Evolutionary conservation across 192 early-diverging fungal genomes (phyloP).

Genomic region (Hyaloraphidium curvatum): DNA sequence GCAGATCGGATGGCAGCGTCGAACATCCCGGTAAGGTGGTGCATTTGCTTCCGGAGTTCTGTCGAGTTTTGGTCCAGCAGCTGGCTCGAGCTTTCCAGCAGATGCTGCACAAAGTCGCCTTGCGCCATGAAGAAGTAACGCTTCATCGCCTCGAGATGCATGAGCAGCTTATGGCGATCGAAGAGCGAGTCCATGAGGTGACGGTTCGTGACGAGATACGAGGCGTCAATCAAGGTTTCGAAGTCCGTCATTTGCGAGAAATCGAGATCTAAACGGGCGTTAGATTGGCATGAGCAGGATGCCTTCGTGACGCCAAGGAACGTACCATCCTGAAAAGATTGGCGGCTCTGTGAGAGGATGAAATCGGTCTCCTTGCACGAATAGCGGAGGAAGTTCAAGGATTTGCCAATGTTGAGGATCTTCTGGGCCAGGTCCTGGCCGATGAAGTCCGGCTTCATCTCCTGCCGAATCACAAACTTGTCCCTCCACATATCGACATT

Average conservation of each 20-base stretch:
- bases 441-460: conserved; percentile 81
- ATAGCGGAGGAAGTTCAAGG: conserved; percentile 52
- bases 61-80: neutral
- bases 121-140: conserved; percentile 78
- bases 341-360: no score
- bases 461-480: conserved; percentile 50
- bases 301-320: no score
- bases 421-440: conserved; percentile 54
- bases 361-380: conserved; percentile 19
- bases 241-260: conserved; percentile 11
- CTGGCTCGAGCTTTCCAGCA: conserved; percentile 71
- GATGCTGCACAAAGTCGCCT: conserved; percentile 81
- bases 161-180: conserved; percentile 57
- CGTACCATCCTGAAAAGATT: no score
- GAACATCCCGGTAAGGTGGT: conserved; percentile 70
- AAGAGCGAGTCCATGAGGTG: conserved; percentile 64
- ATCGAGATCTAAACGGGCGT: neutral
- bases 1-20: conserved; percentile 71
- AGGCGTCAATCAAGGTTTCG: conserved; percentile 50
- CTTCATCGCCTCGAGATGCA: conserved; percentile 71
- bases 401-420: conserved; percentile 59
- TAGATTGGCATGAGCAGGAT: neutral
- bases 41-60: conserved; percentile 18
- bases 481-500: conserved; percentile 44
- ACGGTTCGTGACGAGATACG: conserved; percentile 48